Base-by-base conservation (phyloP, 345 rosid genomes). In the Populus euphratica region DNA sequence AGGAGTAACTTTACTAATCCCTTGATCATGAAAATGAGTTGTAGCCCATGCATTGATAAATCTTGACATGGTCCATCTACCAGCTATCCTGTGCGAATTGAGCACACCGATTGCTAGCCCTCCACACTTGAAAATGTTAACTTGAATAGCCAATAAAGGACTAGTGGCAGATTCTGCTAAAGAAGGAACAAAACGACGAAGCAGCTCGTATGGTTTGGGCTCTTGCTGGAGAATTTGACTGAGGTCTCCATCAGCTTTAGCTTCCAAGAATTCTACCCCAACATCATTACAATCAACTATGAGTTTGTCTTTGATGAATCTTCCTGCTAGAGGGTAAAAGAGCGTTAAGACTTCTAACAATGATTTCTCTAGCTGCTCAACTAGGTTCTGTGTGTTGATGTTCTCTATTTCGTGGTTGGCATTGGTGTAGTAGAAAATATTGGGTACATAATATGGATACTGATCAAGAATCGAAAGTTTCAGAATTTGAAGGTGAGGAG, bases 391-490 rank as follows among this genome's bases (percentile, higher is more conserved):
- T 33, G 36, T 33, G 36, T 33, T 33, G 36, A 33, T 33, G 36
- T 5, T 33, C 36, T 33, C 36, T 33, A 1, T 47, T 16, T 47
- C 59, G 18, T 52, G 59, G 59, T 52, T 21, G 59, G 6, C 6
- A n/a, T 52, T 18, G 7, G 59, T 14, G 11, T 79, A 85, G 76
- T 50, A 83, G 44, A 80, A 72, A 41, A 86, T 47, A 23, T 76
- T 14, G 14, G 86, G 81, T 25, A 78, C 31, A 65, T 76, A 77
- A 14, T 59, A 69, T 43, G 23, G 5, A 21, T 81, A 25, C 59
- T 78, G 86, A 72, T 83, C 83, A 8, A 73, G 59, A 56, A 78
- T 43, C 1, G 84, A 83, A 9, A 81, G 77, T 1, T 83, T 74
- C 75, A 56, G n/a, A 23, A 1, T 27, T 31, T 13, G 75, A 0